Evolutionary conservation across 192 early-diverging fungal genomes (phyloP), one percentile per base, ranked within the genome.

Genomic region (Jimgerdemannia lactiflua): DNA sequence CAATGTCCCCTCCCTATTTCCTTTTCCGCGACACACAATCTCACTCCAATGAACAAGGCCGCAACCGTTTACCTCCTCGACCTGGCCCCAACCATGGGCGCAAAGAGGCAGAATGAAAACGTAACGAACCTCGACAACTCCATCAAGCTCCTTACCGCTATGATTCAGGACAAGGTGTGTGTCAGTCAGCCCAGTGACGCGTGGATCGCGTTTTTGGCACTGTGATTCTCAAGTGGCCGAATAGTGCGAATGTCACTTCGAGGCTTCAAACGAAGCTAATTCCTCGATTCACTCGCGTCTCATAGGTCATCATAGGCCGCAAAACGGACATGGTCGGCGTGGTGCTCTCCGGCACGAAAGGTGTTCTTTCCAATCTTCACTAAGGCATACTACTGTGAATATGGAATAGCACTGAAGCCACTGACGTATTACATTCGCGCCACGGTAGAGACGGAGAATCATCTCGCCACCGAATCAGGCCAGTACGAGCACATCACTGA

Each of bases 301-400:
- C 70, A 39, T 65, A 93, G 91, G 84, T 93, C 14, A 82, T 92
- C 43, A 79, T 79, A 44, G 87, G 85, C 39, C 75, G 90, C n/a
- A 94, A 94, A 75, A 86, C 85, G 9, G 93, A 93, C 69, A 75
- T 84, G 42, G 88, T 90, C 40, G 80, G 82, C 39, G 72, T 94
- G 0, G 67, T 93, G 42, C 72, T 91, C 4, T 81, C 84, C 44
- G 90, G 91, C 54, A 87, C 88, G 9, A 75, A 88, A 44, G 86
- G 91, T 91, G 78, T 39, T 73, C 11, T 29, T 29, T 29, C 29
- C 29, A 69, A 20, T 8, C 14, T 54, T n/a, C n/a, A 49, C 39
- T 59, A 3, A 19, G 39, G 73, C 71, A 20, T 29, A n/a, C 41
- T 65, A 39, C 20, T 71, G 11, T 43, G 49, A 14, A 14, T 43